Evolutionary conservation across 169 alveolate genomes (phyloP), one percentile per base, ranked within the genome.

Genomic region (Cryptosporidium parvum): DNA sequence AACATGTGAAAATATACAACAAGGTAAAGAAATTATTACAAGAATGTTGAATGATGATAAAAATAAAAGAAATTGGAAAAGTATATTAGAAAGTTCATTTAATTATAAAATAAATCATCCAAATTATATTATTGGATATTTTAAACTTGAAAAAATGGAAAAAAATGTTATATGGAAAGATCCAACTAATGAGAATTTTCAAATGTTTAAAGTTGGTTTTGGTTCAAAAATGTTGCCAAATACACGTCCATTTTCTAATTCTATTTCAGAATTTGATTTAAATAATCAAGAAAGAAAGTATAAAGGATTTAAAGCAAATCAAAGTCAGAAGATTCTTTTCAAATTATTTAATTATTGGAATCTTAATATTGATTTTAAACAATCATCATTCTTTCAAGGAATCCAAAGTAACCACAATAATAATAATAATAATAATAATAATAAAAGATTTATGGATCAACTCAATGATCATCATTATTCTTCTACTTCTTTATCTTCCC

Each of bases 211-310:
- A 26, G 35, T 62, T 5, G 89, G 89, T 14, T 80, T 61, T 51
- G 89, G 89, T 1, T 80, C 89, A 8, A 80, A 37, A 80, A 26
- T 62, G n/a, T n/a, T 80, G 23, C 89, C 89, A 10, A 80, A 80
- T 23, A 21, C 89, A 7, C n/a, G 21, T n/a, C 21, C 51, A 7
- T 59, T 37, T 23, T 73, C 59, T 2, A 59, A 59, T 26, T 44
- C 44, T 12, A 31, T 80, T 23, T 37, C 65, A 26, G 62, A 80
- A 31, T 35, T n/a, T 26, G 89, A 80, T 16, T 39, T 80, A 39
- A 44, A 33, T 18, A 48, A 80, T 45, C 89, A 59, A 44, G 75
- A 65, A 42, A 59, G 89, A 62, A 80, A 80, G 33, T 42, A 62
- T 26, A 80, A 65, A 42, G 89, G 89, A 8, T 80, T 80, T 39